A percentile compares a stretch with the other conserved stretches of the same genome.
phyloP scores from a whole-genome alignment of 345 rosid species.

The Pistacia integerrima region DNA sequence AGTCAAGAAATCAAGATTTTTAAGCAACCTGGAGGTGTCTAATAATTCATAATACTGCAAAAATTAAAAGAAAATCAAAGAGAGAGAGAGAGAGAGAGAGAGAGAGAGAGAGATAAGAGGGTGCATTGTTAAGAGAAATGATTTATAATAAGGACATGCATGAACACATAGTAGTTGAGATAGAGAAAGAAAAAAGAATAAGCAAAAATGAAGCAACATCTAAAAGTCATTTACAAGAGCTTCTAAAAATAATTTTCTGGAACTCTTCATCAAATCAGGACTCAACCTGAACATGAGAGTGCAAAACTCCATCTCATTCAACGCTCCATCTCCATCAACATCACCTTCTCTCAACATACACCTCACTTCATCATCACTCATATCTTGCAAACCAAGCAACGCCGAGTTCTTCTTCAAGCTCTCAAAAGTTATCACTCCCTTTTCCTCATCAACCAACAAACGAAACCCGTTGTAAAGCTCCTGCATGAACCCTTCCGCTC shows the following conservation, averaged over 20 bases:
- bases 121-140: not conserved
- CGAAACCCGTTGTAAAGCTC: constrained; percentile 58
- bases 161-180: not conserved
- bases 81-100: no score
- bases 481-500: constrained; percentile 57
- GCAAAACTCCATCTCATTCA: constrained; percentile 58
- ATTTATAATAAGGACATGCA: not conserved
- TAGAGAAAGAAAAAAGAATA: not conserved
- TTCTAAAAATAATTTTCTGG: constrained; percentile 37
- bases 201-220: not conserved
- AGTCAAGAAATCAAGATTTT: not conserved
- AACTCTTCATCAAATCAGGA: constrained; percentile 50
- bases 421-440: constrained; percentile 48
- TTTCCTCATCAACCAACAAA: constrained; percentile 47
- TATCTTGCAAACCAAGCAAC: constrained; percentile 43
- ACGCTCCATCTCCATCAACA: constrained; percentile 55
- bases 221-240: constrained; percentile 33
- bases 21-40: no score
- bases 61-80: not conserved
- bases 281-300: constrained; percentile 67
- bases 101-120: no score
- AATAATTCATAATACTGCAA: no score
- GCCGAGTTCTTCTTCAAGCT: constrained; percentile 54
- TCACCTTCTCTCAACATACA: constrained; percentile 64
- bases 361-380: constrained; percentile 52